A percentile compares a stretch with the other conserved stretches of the same genome.
Evolutionary conservation across 2,329 filamentous ascomycete species (phyloP).

Genomic region (Ascomycota sp.): DNA sequence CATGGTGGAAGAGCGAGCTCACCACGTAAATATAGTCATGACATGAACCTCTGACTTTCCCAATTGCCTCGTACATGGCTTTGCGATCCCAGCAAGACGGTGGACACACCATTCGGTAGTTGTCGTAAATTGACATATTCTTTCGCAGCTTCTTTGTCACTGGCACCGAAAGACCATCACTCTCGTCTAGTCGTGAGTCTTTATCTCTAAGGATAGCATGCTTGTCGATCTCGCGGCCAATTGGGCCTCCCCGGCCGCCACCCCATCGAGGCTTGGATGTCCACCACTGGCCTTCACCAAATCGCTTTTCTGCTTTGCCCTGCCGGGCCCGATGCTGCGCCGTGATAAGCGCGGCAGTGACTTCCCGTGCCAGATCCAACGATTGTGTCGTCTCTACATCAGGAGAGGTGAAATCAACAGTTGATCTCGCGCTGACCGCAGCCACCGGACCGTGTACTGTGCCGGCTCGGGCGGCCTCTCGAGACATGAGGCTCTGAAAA

Average conservation of each 20-base stretch:
- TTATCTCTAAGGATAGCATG: conserved; percentile 25
- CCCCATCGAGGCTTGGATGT: conserved; percentile 39
- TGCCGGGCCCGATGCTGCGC: conserved; percentile 43
- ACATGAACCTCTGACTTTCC: conserved; percentile 21
- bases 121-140: conserved; percentile 38
- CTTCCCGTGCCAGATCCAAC: conserved; percentile 39
- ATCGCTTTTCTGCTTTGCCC: conserved; percentile 31
- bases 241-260: conserved; percentile 39
- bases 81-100: conserved; percentile 41
- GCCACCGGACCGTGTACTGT: conserved; percentile 41
- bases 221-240: conserved; percentile 37
- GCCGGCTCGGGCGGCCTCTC: conserved; percentile 36
- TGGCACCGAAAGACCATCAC: conserved; percentile 6
- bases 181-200: conserved; percentile 13
- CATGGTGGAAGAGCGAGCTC: conserved; percentile 40
- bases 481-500: conserved; percentile 37
- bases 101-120: conserved; percentile 39
- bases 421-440: conserved; percentile 35
- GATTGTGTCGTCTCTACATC: conserved; percentile 33
- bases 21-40: conserved; percentile 43
- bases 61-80: conserved; percentile 35
- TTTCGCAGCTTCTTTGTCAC: conserved; percentile 29
- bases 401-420: conserved; percentile 25
- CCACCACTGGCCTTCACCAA: conserved; percentile 43
- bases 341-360: conserved; percentile 38